Base-by-base conservation (phyloP, 495 filamentous ascomycete genomes). In the Penicillium chermesinum region DNA sequence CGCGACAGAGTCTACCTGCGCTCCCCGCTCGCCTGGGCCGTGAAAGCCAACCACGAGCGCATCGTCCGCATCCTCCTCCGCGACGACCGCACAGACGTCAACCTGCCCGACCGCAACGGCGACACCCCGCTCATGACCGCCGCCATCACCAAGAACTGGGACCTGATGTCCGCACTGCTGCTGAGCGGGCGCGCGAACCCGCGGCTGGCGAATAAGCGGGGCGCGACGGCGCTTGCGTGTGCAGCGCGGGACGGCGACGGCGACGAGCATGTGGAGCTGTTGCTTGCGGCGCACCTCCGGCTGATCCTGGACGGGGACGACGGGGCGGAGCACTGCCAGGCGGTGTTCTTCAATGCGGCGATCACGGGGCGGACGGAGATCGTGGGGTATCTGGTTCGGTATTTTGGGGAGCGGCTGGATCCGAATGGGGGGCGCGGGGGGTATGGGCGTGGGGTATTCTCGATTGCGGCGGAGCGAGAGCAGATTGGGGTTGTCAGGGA, bases 21-120 rank as follows among this genome's bases (percentile, higher is more conserved):
- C 13, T 67, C 72, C 2, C 59, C 65, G 1, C 57, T 75, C 8
- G 64, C 60, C 15, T 73, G 63, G 61, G 71, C 71, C 14, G 57
- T 63, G 4, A 60, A 59, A 35, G 55, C 52, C 3, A 57, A 63
- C 13, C 46, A 73, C 34, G 20, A 21, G 3, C 44, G 12, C 12
- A 41, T 70, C n/a, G 66, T 65, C 3, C 62, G 53, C 19, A 27
- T 48, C 12, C 27, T 62, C 7, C 15, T 62, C 15, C 19, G 38
- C 2, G 59, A 62, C 27, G 33, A 49, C 9, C 52, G 59, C 8
- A 47, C 50, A 13, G 44, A 63, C 25, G 47, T 57, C 41, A 63
- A 63, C 17, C 40, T 61, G 0, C 50, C 52, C 19, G 57, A 63
- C 40, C 54, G 54, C 21, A 19, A 45, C 8, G 57, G 57, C 3